Evolutionary conservation across 805 yeast species (phyloP).

Genomic region (Zygosaccharomyces bisporus): DNA sequence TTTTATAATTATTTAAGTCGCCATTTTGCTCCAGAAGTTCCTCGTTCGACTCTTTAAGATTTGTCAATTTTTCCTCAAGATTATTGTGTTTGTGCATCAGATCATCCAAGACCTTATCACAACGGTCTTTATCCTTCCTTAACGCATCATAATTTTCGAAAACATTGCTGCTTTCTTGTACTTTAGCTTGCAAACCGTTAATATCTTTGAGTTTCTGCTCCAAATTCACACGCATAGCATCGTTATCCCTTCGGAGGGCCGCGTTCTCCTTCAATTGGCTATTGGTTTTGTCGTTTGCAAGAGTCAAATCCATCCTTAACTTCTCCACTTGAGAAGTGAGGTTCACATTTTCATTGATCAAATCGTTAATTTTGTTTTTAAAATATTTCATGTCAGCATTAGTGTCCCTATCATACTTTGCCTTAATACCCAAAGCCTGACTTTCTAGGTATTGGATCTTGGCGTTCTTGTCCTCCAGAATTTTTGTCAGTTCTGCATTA

Average conservation of each 20-base stretch:
- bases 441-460: constrained; percentile 1
- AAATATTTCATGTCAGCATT: constrained; percentile 5
- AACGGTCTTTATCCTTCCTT: background rate
- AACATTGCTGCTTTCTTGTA: background rate
- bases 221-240: background rate
- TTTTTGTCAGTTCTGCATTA: background rate
- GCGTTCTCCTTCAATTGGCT: constrained; percentile 1
- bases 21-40: background rate
- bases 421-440: background rate
- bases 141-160: constrained; percentile 1
- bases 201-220: constrained; percentile 4
- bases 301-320: background rate
- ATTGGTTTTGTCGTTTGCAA: background rate
- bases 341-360: constrained; percentile 3
- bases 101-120: background rate
- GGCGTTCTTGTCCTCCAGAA: constrained; percentile 1
- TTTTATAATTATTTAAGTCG: background rate
- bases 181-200: constrained; percentile 1
- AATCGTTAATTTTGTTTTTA: constrained; percentile 2
- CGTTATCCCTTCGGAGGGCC: background rate
- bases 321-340: constrained; percentile 1
- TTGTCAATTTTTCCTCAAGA: background rate
- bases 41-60: background rate
- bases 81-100: background rate
- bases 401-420: constrained; percentile 4